Evolutionary conservation across 148 eudicot species (phyloP), one percentile per base, ranked within the genome.

Genomic region (Rhododendron ferrugineum): DNA sequence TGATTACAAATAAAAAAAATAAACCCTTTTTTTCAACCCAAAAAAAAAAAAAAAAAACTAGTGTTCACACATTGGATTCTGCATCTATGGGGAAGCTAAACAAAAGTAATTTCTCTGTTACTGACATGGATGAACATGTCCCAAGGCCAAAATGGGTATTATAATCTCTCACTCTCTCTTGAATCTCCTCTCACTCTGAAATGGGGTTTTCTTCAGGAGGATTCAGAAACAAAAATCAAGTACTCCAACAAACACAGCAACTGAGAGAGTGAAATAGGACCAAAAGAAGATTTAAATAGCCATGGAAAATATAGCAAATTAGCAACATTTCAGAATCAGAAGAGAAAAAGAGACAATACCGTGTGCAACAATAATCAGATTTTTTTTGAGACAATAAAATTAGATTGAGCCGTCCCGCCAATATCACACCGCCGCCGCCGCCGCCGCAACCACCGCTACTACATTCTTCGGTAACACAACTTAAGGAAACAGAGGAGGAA

Each of bases 401-500:
- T 22, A 90, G 92, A 90, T 90, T 90, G 92, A 90, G 92, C 92
- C 92, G 89, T 90, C 85, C 90, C 85, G 92, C 92, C 92, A 90
- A 90, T 90, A 90, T 90, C 91, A 88, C 83, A 11, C 80, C 83
- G 1, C 86, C 85, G 79, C 86, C 82, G 15, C 81, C 78, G 22
- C 84, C 79, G 42, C 42, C 42, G 42, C 42, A 13, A 44, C 86
- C 85, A 28, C 88, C 90, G 15, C 89, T 37, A 30, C 20, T 79
- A 26, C 82, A 52, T 80, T 50, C 56, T 58, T 58, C 5, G 2
- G 47, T 42, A 79, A 40, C 62, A 68, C 32, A 32, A 47, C 49
- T 22, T 36, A 62, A 46, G 26, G 46, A 26, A 37, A 40, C 26
- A 73, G 62, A 44, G 40, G 44, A 46, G 26, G 46, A 26, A n/a